Evolutionary conservation across 2,329 filamentous ascomycete species (phyloP).

Genomic region (Nannizziopsis arthrosporioides): DNA sequence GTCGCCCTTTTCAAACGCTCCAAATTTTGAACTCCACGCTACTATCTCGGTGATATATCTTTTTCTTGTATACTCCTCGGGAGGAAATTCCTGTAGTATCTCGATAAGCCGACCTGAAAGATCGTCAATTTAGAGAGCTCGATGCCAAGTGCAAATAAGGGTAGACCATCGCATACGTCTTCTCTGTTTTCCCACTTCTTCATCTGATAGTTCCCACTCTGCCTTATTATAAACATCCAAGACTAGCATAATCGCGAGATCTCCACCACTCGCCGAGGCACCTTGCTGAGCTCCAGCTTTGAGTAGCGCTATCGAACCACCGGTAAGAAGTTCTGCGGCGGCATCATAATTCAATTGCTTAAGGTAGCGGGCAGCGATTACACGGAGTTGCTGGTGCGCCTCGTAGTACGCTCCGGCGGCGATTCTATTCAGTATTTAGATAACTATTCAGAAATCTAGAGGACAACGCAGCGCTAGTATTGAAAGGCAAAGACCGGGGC

Average conservation of each 20-base stretch:
- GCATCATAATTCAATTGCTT: conserved; percentile 75
- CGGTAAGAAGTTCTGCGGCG: conserved; percentile 75
- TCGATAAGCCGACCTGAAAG: conserved; percentile 52
- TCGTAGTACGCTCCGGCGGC: conserved; percentile 90
- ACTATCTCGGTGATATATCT: conserved; percentile 82
- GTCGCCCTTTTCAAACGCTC: conserved; percentile 81
- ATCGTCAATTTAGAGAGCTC: not conserved
- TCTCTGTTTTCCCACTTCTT: conserved; percentile 52
- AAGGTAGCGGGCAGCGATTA: conserved; percentile 85
- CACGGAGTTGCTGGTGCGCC: conserved; percentile 94
- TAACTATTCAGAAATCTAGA: too few species aligned
- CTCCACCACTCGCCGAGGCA: conserved; percentile 87
- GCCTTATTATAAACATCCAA: conserved; percentile 86
- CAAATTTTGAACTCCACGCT: conserved; percentile 73
- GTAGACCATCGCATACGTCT: conserved; percentile 25
- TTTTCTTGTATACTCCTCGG: conserved; percentile 81
- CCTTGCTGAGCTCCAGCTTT: conserved; percentile 53
- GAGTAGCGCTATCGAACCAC: conserved; percentile 72
- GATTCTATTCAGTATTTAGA: conserved; percentile 46
- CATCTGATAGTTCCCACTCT: conserved; percentile 59
- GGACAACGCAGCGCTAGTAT: too few species aligned
- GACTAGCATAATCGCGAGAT: conserved; percentile 74
- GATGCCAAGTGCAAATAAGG: not conserved
- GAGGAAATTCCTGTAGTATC: conserved; percentile 66
- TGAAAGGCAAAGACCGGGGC: conserved; percentile 1